Evolutionary conservation across 202 grass and related monocot species (phyloP), one percentile per base, ranked within the genome.

Genomic region (Setaria viridis): DNA sequence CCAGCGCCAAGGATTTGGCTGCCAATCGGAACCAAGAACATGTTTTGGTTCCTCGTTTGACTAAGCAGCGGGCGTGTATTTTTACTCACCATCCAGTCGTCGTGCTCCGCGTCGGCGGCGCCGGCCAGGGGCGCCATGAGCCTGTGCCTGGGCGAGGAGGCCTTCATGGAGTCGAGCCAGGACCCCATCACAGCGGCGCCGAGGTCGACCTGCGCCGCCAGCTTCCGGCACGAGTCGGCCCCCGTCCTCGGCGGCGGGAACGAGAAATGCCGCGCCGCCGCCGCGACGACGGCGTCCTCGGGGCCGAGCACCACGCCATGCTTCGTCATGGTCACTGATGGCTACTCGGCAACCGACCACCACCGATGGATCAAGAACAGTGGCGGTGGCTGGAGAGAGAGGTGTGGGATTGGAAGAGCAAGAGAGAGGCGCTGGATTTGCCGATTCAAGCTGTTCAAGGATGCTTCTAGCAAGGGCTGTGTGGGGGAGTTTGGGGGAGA

Each of bases 161-260:
- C 85, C 53, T 87, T 90, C 91, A 93, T 93, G 82, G 88, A 90
- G 78, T 93, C 91, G 19, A 93, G 72, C 85, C 85, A 93, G 7
- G 85, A 70, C 3, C 81, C 82, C 54, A 48, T 53, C 17, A 80
- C 48, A 29, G 80, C 82, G 45, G 57, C 66, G 72, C 87, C 80
- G 48, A 92, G 62, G 55, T 92, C 91, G 13, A 78, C 62, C 80
- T 87, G 87, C 70, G 59, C 72, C 30, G 79, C 73, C 34, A 93
- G 65, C 87, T 78, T 89, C 91, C 66, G 29, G 80, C 71, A 76
- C 47, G 74, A 72, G 7, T 88, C 85, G 14, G 32, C 33, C 56
- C 9, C 33, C 9, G 46, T 70, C 58, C 85, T 76, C 50, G 87
- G 81, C 57, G 84, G 91, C 25, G 84, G 90, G 70, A 84, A 89